Evolutionary conservation across 495 filamentous ascomycete genomes (phyloP).

Genomic region (Aspergillus bertholletiae): DNA sequence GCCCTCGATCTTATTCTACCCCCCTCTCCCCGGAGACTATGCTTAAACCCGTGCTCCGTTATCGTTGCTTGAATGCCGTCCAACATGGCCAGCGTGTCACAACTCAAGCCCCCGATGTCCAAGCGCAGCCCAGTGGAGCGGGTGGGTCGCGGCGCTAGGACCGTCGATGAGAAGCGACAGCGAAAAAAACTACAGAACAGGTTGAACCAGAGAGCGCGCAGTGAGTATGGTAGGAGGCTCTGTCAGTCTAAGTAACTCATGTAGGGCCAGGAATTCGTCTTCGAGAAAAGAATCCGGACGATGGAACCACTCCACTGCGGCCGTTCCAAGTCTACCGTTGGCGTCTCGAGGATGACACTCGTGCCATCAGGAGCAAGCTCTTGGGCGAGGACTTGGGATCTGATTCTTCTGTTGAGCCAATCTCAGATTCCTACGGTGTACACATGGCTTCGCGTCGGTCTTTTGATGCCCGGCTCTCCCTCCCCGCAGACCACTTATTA

Average conservation of each 20-base stretch:
- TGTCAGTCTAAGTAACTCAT: not conserved
- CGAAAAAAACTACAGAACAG: slow-evolving; percentile 13
- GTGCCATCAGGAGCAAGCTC: too few relatives aligned
- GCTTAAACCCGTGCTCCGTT: too few relatives aligned
- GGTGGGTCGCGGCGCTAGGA: not conserved
- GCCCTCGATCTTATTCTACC: too few relatives aligned
- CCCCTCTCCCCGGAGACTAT: too few relatives aligned
- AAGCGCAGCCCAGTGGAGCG: too few relatives aligned
- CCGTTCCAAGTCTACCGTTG: slow-evolving; percentile 5
- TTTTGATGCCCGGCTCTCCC: not conserved
- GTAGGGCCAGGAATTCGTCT: slow-evolving; percentile 4
- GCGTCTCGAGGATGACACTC: slow-evolving; percentile 1
- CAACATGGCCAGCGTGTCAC: too few relatives aligned
- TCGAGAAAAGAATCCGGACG: not conserved
- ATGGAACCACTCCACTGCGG: not conserved
- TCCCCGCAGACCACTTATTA: slow-evolving; percentile 8
- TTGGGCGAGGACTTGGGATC: not conserved
- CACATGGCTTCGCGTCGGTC: too few relatives aligned
- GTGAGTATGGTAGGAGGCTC: not conserved
- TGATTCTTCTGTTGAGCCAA: not conserved
- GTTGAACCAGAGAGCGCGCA: slow-evolving; percentile 11
- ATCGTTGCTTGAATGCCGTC: too few relatives aligned
- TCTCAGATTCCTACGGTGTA: not conserved
- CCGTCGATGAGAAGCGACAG: slow-evolving; percentile 3
- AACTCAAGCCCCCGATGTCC: too few relatives aligned